phyloP scores from a whole-genome alignment of 441 rosid species.

The Sinapis alba region DNA sequence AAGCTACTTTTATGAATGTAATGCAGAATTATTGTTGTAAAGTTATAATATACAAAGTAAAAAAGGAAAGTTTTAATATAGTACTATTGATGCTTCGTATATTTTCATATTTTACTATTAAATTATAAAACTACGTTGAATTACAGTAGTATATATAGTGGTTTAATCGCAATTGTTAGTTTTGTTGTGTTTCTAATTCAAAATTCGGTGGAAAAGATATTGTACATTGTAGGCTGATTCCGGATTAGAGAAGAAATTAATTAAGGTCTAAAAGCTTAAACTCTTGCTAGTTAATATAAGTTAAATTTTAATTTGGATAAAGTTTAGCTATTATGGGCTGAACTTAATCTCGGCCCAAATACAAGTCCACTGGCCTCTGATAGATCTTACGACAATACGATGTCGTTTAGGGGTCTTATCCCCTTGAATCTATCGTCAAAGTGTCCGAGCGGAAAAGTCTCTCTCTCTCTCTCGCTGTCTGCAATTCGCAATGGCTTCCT shows the following conservation, averaged over 20 bases:
- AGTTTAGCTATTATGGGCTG: neutral
- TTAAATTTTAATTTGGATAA: neutral
- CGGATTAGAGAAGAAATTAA: neutral
- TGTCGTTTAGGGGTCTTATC: constrained; percentile 27
- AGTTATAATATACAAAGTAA: neutral
- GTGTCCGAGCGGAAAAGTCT: neutral
- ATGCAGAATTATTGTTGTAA: neutral
- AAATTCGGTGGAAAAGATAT: neutral
- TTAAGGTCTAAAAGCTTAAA: neutral
- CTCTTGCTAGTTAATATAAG: neutral
- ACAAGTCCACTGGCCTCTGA: neutral
- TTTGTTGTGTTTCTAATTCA: neutral
- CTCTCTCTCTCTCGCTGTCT: constrained; percentile 5
- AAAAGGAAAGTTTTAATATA: neutral
- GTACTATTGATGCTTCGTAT: neutral
- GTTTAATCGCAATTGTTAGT: neutral
- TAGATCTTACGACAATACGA: neutral
- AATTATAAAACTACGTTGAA: neutral
- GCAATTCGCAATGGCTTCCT: constrained; percentile 46
- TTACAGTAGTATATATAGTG: neutral
- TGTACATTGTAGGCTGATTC: neutral
- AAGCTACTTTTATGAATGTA: neutral
- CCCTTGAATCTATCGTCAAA: neutral
- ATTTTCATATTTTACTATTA: neutral
- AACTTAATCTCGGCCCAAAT: constrained; percentile 9